phyloP scores from a whole-genome alignment of 2,329 filamentous ascomycete species.

The Claviceps cyperi region DNA sequence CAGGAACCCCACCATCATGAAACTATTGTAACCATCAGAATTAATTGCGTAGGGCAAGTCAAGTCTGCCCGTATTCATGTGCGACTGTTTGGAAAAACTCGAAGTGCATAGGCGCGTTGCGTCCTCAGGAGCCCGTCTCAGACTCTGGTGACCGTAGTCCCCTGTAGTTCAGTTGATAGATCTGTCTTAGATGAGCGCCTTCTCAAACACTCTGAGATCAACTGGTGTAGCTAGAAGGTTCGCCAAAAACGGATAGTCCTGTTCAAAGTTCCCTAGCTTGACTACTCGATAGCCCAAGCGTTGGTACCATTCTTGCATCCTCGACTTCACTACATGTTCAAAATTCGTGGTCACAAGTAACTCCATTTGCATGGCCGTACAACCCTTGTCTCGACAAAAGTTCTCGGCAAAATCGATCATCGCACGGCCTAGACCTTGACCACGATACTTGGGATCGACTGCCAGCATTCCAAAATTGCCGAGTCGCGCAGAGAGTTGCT shows the following conservation, averaged over 20 bases:
- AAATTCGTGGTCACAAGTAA: slow-evolving; percentile 15
- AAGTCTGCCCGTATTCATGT: neutral
- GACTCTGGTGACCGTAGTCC: neutral
- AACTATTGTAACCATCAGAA: neutral
- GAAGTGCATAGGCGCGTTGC: neutral
- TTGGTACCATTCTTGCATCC: slow-evolving; percentile 15
- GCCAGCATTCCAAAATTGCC: slow-evolving; percentile 18
- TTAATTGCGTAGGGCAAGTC: neutral
- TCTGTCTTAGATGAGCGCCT: slow-evolving; percentile 6
- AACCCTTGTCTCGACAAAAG: slow-evolving; percentile 13
- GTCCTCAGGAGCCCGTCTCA: neutral
- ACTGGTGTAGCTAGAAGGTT: slow-evolving; percentile 13
- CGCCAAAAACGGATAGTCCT: slow-evolving; percentile 15
- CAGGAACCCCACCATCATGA: neutral
- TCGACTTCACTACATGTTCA: slow-evolving; percentile 13
- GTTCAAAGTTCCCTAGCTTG: slow-evolving; percentile 13
- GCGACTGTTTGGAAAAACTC: too few relatives aligned
- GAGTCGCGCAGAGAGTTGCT: slow-evolving; percentile 7
- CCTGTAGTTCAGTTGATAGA: neutral
- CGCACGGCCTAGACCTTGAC: slow-evolving; percentile 12
- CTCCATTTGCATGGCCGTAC: slow-evolving; percentile 16
- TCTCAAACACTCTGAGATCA: slow-evolving; percentile 17
- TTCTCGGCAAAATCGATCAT: slow-evolving; percentile 15
- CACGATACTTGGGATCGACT: slow-evolving; percentile 11
- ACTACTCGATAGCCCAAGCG: slow-evolving; percentile 16